These are phyloP conservation scores for Saccharomyces hybrid DNA, from an alignment of 1,139 yeast species.

Conservation along the genomic window DNA sequence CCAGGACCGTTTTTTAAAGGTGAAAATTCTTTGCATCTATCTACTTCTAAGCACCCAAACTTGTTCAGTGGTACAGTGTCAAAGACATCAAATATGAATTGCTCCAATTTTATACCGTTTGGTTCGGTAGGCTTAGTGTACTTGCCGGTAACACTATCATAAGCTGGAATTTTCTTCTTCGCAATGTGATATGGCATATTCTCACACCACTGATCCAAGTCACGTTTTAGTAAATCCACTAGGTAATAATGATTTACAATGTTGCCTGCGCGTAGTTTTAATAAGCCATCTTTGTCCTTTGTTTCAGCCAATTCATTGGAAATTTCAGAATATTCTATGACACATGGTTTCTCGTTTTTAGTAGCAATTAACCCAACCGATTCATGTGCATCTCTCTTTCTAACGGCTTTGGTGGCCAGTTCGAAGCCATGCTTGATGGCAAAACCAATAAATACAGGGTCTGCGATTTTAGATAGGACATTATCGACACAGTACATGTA, in stretches of 20 bases:
- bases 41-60: constrained; percentile 91
- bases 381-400: constrained; percentile 83
- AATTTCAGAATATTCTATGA: constrained; percentile 92
- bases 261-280: constrained; percentile 86
- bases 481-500: constrained; percentile 98
- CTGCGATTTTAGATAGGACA: constrained; percentile 85
- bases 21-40: constrained; percentile 75
- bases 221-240: constrained; percentile 52
- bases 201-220: constrained; percentile 65
- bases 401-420: constrained; percentile 88
- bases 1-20: constrained; percentile 92
- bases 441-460: constrained; percentile 87
- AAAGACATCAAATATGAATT: constrained; percentile 94
- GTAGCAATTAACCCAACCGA: constrained; percentile 87
- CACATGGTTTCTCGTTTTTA: constrained; percentile 70
- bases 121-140: constrained; percentile 57
- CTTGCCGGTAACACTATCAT: constrained; percentile 41
- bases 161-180: constrained; percentile 70
- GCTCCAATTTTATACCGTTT: constrained; percentile 92
- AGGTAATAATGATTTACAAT: constrained; percentile 96
- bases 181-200: constrained; percentile 90
- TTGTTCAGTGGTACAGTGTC: constrained; percentile 62
- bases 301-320: constrained; percentile 63
- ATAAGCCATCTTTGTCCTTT: constrained; percentile 47
- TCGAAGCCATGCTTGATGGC: constrained; percentile 59